These are phyloP conservation scores for Graphilbum fragrans DNA, from an alignment of 2,329 filamentous ascomycete genomes.

Conservation along the genomic window DNA sequence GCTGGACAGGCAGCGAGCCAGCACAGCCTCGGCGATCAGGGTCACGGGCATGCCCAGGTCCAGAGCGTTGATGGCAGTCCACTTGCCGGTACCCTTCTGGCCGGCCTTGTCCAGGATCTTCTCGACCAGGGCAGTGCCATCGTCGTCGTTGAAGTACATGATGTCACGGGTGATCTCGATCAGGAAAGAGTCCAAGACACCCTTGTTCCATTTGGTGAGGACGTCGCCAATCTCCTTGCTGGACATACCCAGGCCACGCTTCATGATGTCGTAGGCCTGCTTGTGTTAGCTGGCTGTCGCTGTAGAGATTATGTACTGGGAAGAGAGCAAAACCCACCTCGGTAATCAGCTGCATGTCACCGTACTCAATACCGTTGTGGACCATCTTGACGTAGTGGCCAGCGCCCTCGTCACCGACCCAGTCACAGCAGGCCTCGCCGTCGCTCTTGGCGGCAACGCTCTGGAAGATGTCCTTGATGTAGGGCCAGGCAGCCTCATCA, in stretches of 20 bases:
- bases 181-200: slow-evolving; percentile 96
- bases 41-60: slow-evolving; percentile 98
- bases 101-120: slow-evolving; percentile 98
- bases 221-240: slow-evolving; percentile 95
- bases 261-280: slow-evolving; percentile 98
- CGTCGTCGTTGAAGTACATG: slow-evolving; percentile 95
- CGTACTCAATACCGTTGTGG: slow-evolving; percentile 99
- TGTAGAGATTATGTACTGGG: neutral
- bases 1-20: slow-evolving; percentile 84
- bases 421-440: slow-evolving; percentile 95
- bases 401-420: slow-evolving; percentile 98
- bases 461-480: slow-evolving; percentile 99
- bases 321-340: slow-evolving; percentile 51
- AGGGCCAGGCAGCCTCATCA: slow-evolving; percentile 94
- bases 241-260: slow-evolving; percentile 81
- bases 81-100: slow-evolving; percentile 99
- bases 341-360: slow-evolving; percentile 99
- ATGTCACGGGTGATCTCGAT: slow-evolving; percentile 99
- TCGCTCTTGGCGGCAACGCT: slow-evolving; percentile 96
- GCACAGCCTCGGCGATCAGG: slow-evolving; percentile 92
- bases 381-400: slow-evolving; percentile 99
- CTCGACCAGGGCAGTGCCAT: slow-evolving; percentile 82
- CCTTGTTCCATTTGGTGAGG: slow-evolving; percentile 94
- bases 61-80: slow-evolving; percentile 98
- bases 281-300: neutral